Base-by-base conservation (phyloP, 2,329 filamentous ascomycete species). In the Massarina eburnea region DNA sequence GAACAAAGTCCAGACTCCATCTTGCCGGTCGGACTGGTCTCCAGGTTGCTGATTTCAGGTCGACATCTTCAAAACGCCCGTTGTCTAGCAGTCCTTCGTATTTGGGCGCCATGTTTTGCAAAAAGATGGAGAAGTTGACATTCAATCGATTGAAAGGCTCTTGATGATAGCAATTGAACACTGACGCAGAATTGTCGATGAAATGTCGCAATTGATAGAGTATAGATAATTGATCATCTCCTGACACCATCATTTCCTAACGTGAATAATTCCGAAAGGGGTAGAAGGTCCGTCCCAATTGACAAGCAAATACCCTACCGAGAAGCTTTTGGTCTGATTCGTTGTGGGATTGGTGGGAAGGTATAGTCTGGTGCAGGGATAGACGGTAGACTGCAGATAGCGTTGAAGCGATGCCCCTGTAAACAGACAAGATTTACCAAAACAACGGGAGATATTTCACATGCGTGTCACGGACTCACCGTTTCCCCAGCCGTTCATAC, bases 1-100 rank as follows among this genome's bases (percentile, higher is more conserved):
- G 66, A 15, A 67, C 52, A 33, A 56, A 18, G 36, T 67, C 60
- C 12, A 69, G 41, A 37, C 58, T 67, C 62, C 59, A 65, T 53
- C 61, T 52, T 33, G 58, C 50, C 14, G 52, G 44, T 36, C 58
- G 56, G 17, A 55, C 43, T 22, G 64, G 57, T 45, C 53, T 66
- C 64, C 64, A 69, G 8, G 46, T 50, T 18, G 51, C 40, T 17
- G 55, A 49, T n/a, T 57, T 52, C 4, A 61, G 42, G 27, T 43
- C 58, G 38, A 63, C 37, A 15, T 67, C 59, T 26, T 67, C 59
- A 30, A 66, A 19, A 5, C 33, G 32, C 17, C 51, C 54, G 10
- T 61, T 54, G 41, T 66, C 64, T 30, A 69, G 36, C 2, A 59
- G 50, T 24, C 66, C 66, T 21, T 60, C 55, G 17, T 54, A 48